Evolutionary conservation across 306 rosid species (phyloP), one percentile per base, ranked within the genome.

Genomic region (Cucumis cinereus): DNA sequence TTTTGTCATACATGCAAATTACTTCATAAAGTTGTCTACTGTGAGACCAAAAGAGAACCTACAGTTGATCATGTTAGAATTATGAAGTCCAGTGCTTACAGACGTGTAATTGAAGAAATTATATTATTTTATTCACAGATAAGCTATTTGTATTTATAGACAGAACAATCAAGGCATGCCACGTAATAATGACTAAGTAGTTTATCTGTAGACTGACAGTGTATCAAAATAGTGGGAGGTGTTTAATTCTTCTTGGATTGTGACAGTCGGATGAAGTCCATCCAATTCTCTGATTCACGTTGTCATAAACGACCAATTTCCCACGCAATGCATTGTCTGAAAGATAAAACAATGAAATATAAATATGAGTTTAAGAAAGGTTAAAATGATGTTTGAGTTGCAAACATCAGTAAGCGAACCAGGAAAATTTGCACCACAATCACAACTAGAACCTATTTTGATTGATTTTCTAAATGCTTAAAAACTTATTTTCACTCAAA

Each of bases 301-400:
- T 91, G 83, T 91, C 97, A 59, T 89, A 91, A 12, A 91, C 88
- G 64, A 89, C 87, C 83, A 87, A 26, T 36, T 89, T 76, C 81
- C 95, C 97, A n/a, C 90, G 77, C 81, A 91, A 62, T 69, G 95
- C 90, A 33, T 88, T 36, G 77, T 91, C 97, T 91, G 90, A 86
- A 86, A 64, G 79, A 5, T 10, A 59, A 16, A 77, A 20, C 17
- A 1, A 50, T 17, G 19, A 35, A n/a, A 74, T n/a, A 3, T n/a
- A 30, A 67, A 49, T 58, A 38, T 50, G 33, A 24, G 2, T 24
- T 38, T 17, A 14, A 45, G 38, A 35, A 50, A 49, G 4, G 16
- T n/a, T 62, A 22, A 41, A 59, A 58, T 57, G 24, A 24, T 17
- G 35, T 41, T 28, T 60, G 6, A 62, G 43, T 14, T 49, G 26